Evolutionary conservation across 176 grass and related monocot species (phyloP).

Genomic region (Cenchrus fungigraminus): DNA sequence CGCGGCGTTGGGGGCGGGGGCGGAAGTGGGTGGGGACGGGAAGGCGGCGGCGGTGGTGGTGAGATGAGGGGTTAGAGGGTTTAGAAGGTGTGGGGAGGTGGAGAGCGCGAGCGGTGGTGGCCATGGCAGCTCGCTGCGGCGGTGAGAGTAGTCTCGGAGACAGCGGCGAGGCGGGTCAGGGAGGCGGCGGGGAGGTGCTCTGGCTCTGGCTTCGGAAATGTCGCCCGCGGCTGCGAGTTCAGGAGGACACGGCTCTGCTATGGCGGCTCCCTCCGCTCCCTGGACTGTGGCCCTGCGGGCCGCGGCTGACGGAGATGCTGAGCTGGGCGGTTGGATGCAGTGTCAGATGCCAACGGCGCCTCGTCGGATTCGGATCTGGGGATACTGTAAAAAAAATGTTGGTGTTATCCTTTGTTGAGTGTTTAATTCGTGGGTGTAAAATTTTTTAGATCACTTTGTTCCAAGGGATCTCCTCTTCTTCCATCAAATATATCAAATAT

Average conservation of each 20-base stretch:
- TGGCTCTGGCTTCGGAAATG: constrained; percentile 12
- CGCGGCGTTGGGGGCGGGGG: background rate
- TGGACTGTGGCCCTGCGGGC: background rate
- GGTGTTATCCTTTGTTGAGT: no score
- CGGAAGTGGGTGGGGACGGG: constrained; percentile 27
- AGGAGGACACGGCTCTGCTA: background rate
- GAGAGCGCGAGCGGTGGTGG: constrained; percentile 42
- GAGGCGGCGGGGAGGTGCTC: constrained; percentile 30
- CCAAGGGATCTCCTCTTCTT: no score
- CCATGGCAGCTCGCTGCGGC: constrained; percentile 21
- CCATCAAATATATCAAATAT: no score
- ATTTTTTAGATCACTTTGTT: no score
- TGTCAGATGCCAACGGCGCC: background rate
- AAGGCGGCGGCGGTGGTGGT: background rate
- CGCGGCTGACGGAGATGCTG: background rate
- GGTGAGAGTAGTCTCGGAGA: background rate
- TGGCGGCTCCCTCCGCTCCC: background rate
- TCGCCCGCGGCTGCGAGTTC: constrained; percentile 1
- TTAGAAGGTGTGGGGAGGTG: constrained; percentile 9
- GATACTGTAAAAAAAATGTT: background rate
- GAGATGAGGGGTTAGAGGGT: background rate
- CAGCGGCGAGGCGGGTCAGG: background rate
- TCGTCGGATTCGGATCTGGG: constrained; percentile 26
- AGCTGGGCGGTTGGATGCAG: background rate
- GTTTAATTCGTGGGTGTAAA: no score